phyloP scores from a whole-genome alignment of 2,329 filamentous ascomycete species.

The Penicillium corylophilum region DNA sequence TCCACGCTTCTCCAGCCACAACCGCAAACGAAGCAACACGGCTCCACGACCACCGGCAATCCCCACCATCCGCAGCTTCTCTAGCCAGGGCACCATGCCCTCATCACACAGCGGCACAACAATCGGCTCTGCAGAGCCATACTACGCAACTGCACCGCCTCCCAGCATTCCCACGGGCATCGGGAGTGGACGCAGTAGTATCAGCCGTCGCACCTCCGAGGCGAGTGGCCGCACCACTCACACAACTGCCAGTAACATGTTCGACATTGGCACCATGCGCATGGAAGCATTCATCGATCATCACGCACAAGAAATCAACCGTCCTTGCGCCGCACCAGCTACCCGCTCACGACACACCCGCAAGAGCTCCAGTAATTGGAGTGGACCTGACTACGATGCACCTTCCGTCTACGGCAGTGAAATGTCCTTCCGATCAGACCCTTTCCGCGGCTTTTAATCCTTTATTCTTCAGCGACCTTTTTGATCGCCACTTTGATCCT shows the following conservation, averaged over 20 bases:
- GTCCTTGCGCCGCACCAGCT: slow-evolving; percentile 18
- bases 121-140: slow-evolving; percentile 61
- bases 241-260: slow-evolving; percentile 60
- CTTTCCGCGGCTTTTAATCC: slow-evolving; percentile 47
- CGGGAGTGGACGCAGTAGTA: slow-evolving; percentile 40
- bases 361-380: slow-evolving; percentile 37
- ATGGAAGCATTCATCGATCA: slow-evolving; percentile 94
- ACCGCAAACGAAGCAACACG: slow-evolving; percentile 86
- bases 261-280: slow-evolving; percentile 85
- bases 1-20: slow-evolving; percentile 60
- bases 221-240: slow-evolving; percentile 48
- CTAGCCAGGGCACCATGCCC: slow-evolving; percentile 44
- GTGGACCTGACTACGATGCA: slow-evolving; percentile 35
- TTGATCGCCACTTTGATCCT: slow-evolving; percentile 1
- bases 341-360: slow-evolving; percentile 25
- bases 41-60: slow-evolving; percentile 59
- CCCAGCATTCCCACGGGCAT: slow-evolving; percentile 27
- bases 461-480: not conserved
- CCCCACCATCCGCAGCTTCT: slow-evolving; percentile 75
- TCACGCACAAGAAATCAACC: slow-evolving; percentile 31
- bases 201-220: slow-evolving; percentile 56
- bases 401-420: slow-evolving; percentile 39
- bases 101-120: slow-evolving; percentile 56
- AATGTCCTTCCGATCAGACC: slow-evolving; percentile 42
- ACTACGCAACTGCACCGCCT: slow-evolving; percentile 34